Percentiles rank a stretch among this genome's conserved stretches.
phyloP scores from a whole-genome alignment of 495 filamentous ascomycete species.

The Durotheca rogersii region DNA sequence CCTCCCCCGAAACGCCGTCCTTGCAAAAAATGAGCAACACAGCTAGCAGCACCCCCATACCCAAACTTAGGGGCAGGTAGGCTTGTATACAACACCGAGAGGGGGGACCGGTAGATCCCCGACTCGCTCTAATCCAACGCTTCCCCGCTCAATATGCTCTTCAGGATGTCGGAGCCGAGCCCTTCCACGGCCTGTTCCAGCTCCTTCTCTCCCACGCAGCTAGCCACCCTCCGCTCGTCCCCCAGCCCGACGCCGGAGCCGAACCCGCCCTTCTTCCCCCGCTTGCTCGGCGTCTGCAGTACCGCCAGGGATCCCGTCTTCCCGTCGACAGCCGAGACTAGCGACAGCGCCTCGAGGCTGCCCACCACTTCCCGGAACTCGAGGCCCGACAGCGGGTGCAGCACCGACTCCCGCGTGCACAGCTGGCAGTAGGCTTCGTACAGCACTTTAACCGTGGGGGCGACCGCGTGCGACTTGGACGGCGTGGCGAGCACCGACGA shows the following conservation, averaged over 20 bases:
- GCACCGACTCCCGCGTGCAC: slow-evolving; percentile 77
- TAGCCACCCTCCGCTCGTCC: slow-evolving; percentile 71
- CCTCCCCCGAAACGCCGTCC: slow-evolving; percentile 13
- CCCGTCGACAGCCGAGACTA: slow-evolving; percentile 76
- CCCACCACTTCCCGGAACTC: slow-evolving; percentile 95
- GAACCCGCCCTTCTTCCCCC: slow-evolving; percentile 47
- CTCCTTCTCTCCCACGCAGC: slow-evolving; percentile 77
- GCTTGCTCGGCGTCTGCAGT: slow-evolving; percentile 60
- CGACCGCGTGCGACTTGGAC: slow-evolving; percentile 40
- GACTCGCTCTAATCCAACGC: slow-evolving; percentile 49
- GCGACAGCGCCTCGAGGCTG: slow-evolving; percentile 78
- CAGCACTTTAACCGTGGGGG: slow-evolving; percentile 74
- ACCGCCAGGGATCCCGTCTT: slow-evolving; percentile 62
- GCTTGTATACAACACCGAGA: too few species aligned
- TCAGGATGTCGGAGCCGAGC: slow-evolving; percentile 58
- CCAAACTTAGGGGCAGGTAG: too few species aligned
- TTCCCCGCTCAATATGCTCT: slow-evolving; percentile 55
- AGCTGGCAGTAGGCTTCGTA: slow-evolving; percentile 76
- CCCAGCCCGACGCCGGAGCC: slow-evolving; percentile 35
- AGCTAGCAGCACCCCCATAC: too few species aligned
- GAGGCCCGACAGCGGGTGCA: slow-evolving; percentile 81
- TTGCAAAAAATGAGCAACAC: slow-evolving; percentile 36
- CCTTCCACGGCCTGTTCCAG: slow-evolving; percentile 70
- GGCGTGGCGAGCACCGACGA: slow-evolving; percentile 49
- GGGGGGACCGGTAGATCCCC: too few species aligned